Evolutionary conservation across 1,139 yeast genomes (phyloP), one percentile per base, ranked within the genome.

Genomic region (Yamadazyma aaseri): DNA sequence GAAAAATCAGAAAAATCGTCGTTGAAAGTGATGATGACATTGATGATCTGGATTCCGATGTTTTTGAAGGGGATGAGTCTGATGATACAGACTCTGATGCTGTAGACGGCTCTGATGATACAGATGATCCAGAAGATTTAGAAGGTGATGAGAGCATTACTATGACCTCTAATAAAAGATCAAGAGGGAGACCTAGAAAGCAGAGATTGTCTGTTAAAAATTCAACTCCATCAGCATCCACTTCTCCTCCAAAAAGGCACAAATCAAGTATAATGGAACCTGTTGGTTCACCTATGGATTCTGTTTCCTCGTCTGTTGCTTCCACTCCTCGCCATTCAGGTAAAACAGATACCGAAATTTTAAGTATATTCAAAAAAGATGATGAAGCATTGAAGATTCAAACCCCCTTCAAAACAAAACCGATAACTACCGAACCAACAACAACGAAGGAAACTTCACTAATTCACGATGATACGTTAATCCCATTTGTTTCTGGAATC

Each of bases 101-200:
- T 12, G 27, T 5, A 5, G 27, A 14, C 15, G 16, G n/a, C 9
- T 25, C 16, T 25, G 27, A 25, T 6, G 27, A 17, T n/a, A 22
- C 6, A 7, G 40, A 41, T 42, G 52, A 58, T 38, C 45, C 42
- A 42, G 53, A 42, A n/a, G 47, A 32, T 8, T 35, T 27, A 13
- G 47, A 36, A 4, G 42, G 43, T 23, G 7, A 20, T 12, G 32
- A 20, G 6, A 6, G 6, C 12, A 22, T 10, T 16, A 11, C 12
- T 24, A 24, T 16, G 32, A 26, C 20, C 18, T 6, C 20, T 4
- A 5, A 14, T 18, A 17, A 17, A 26, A n/a, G 31, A 30, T n/a
- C 29, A 23, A 17, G 28, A 34, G 22, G 26, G 5, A 20, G 21
- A 22, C 20, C 23, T 10, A 20, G 26, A 23, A 22, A 21, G 28